A percentile compares a stretch with the other conserved stretches of the same genome.
These are phyloP conservation scores for Luzula sylvatica DNA, from an alignment of 176 grass and related monocot genomes.

Conservation along the genomic window DNA sequence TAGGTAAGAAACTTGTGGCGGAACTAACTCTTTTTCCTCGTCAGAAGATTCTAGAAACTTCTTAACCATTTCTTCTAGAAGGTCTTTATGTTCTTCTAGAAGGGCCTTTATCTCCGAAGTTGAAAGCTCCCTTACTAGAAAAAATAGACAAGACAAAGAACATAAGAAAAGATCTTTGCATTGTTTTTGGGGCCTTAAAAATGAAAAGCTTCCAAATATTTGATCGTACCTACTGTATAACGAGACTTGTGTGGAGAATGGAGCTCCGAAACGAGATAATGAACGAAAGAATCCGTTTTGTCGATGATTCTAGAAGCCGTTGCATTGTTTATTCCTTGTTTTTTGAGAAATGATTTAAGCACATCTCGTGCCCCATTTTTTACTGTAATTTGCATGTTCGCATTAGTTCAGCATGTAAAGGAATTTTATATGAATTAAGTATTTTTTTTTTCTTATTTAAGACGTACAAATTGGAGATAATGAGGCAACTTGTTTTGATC, in stretches of 20 bases:
- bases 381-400: no score
- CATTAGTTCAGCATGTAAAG: no score
- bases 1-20: slow-evolving; percentile 7
- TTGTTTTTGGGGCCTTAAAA: no score
- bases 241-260: neutral
- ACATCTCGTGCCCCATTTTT: neutral
- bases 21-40: neutral
- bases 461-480: neutral
- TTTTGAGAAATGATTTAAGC: neutral
- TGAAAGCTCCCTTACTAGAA: neutral
- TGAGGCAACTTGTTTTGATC: neutral
- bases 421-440: no score
- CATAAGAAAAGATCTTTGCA: no score
- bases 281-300: neutral
- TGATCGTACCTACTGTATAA: neutral
- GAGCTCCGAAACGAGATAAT: neutral
- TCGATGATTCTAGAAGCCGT: neutral
- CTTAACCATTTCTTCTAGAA: neutral
- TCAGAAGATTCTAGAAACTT: neutral
- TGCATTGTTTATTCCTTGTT: neutral
- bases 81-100: neutral
- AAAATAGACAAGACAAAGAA: no score
- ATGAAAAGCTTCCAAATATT: no score
- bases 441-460: no score
- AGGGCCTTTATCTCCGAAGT: neutral